Conservation (phyloP, 148 eudicot species). For the Rhododendron vialii region DNA sequence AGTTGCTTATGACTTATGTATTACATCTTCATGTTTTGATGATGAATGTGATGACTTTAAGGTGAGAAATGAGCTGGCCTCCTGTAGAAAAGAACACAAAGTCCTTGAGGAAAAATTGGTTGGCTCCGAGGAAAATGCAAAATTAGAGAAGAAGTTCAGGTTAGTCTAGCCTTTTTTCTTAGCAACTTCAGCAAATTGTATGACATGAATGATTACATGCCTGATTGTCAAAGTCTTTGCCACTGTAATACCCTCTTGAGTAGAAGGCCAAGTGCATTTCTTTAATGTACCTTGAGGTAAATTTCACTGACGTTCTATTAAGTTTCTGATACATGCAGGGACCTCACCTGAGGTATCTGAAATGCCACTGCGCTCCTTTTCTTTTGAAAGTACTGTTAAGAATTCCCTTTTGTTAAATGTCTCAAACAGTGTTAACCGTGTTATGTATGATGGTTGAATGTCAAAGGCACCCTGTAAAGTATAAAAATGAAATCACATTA, state of each 20-base stretch:
- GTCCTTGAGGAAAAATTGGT: conserved; percentile 39
- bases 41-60: conserved; percentile 15
- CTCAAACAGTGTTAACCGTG: neutral
- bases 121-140: conserved; percentile 45
- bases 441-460: neutral
- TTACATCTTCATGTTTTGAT: conserved; percentile 3
- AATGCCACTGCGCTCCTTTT: neutral
- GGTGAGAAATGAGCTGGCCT: conserved; percentile 53
- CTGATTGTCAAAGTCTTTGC: neutral
- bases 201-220: neutral
- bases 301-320: neutral
- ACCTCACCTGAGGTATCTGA: neutral
- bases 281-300: neutral
- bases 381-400: neutral
- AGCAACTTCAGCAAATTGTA: neutral
- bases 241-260: neutral
- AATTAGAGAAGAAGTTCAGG: conserved; percentile 46
- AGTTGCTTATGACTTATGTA: neutral
- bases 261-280: neutral
- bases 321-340: neutral
- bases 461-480: neutral
- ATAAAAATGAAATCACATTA: neutral
- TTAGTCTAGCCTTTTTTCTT: conserved; percentile 13
- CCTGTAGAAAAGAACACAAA: conserved; percentile 45
- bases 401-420: neutral